These are phyloP conservation scores for Breviolum minutum DNA, from an alignment of 73 alveolate species.

Conservation along the genomic window DNA sequence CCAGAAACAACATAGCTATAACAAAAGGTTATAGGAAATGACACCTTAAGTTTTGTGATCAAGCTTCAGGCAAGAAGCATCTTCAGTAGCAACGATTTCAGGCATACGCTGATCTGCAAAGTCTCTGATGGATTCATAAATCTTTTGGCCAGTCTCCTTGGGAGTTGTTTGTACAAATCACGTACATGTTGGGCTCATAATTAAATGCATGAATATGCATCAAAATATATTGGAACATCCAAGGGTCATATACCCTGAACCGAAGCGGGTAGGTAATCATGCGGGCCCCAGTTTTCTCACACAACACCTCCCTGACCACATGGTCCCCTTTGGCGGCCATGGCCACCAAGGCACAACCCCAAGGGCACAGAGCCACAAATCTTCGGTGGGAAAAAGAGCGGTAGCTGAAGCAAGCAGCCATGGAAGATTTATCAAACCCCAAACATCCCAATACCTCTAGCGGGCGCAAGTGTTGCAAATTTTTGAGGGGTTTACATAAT, in stretches of 20 bases:
- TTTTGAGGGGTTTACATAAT: too few relatives aligned
- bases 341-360: too few relatives aligned
- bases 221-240: neutral
- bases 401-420: too few relatives aligned
- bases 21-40: too few relatives aligned
- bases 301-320: too few relatives aligned
- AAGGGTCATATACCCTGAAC: neutral
- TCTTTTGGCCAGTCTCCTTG: neutral
- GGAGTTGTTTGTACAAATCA: neutral
- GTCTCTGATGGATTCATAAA: neutral
- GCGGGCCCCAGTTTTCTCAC: neutral
- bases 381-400: too few relatives aligned
- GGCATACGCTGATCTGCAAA: neutral
- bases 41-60: neutral
- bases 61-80: neutral
- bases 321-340: too few relatives aligned
- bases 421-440: too few relatives aligned
- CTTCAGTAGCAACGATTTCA: neutral
- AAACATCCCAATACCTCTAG: too few relatives aligned
- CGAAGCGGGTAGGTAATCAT: neutral
- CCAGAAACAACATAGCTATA: neutral
- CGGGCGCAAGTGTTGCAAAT: too few relatives aligned
- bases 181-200: neutral
- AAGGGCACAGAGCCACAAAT: too few relatives aligned
- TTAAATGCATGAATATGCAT: neutral